Evolutionary conservation across 371 early-diverging fungal genomes (phyloP), one percentile per base, ranked within the genome.

Genomic region (Saksenaea vasiformis): DNA sequence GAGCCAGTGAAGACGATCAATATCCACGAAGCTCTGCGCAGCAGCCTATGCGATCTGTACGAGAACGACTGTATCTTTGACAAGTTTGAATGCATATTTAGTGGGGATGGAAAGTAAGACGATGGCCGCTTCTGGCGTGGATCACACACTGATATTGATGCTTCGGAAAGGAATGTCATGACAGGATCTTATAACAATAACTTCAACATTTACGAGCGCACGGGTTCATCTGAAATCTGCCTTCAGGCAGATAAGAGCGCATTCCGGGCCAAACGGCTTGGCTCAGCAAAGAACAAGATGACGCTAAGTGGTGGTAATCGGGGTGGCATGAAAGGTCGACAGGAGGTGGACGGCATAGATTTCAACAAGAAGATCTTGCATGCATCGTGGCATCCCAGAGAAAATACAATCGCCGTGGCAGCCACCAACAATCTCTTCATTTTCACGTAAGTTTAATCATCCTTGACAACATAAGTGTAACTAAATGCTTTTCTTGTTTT

Each of bases 1-100:
- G 83, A 89, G 68, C 99, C 99, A 3, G 90, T 99, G 26, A 88
- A 94, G 71, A 94, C 95, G 37, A 96, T 99, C 77, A 89, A 86
- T 69, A 93, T 98, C 36, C 98, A 98, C 72, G 97, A 98, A 66
- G 93, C 95, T 62, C 79, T 98, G 39, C 87, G 92, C 68, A 89
- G 86, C 73, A 95, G 95, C 76, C 85, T 98, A 36, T 98, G 98
- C 76, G 99, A 98, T 68, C 82, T 98, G 43, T 98, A 98, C 78
- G 99, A 98, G 71, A 98, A 95, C 77, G 99, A 98, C 75, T 96
- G 95, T 79, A 98, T 98, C 72, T 98, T 98, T 84, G 99, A 98
- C 85, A 98, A 98, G 80, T 98, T 98, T 68, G 99, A 98, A 77
- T 96, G 97, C 82, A 94, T 88, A 54, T 94, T 96, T 69, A 94